Evolutionary conservation across 176 grass and related monocot genomes (phyloP).

Genomic region (Saccharum spontaneum): DNA sequence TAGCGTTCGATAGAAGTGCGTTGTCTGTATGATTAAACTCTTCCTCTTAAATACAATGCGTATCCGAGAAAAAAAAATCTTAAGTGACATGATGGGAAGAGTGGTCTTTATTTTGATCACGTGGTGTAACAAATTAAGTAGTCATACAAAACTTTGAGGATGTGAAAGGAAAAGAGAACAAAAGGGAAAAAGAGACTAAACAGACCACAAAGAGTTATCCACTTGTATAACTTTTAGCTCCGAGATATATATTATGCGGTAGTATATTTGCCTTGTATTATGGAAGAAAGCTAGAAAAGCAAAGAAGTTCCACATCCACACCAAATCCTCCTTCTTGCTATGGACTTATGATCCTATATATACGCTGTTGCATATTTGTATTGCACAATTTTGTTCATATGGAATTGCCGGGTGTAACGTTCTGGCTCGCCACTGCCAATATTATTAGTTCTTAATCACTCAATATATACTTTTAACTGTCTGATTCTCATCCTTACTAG

Average conservation of each 20-base stretch:
- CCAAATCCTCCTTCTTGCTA: no score
- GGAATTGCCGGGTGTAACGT: no score
- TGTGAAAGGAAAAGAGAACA: neutral
- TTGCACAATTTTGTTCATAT: no score
- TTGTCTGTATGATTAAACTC: no score
- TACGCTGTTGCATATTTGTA: no score
- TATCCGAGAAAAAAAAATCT: neutral
- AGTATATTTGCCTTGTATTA: neutral
- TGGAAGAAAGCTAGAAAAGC: neutral
- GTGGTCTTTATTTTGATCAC: neutral
- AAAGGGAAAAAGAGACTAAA: neutral
- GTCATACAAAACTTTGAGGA: neutral
- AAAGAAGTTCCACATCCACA: neutral
- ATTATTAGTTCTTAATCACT: neutral
- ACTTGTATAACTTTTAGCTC: neutral
- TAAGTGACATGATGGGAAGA: neutral
- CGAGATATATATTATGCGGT: no score
- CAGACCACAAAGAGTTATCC: neutral
- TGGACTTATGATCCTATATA: no score
- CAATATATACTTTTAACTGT: neutral
- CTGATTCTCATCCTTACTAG: neutral
- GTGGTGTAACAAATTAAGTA: neutral
- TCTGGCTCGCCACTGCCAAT: neutral
- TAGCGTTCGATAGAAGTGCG: no score
- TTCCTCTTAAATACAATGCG: neutral